Evolutionary conservation across 202 grass and related monocot species (phyloP).

Genomic region (Panicum virgatum): DNA sequence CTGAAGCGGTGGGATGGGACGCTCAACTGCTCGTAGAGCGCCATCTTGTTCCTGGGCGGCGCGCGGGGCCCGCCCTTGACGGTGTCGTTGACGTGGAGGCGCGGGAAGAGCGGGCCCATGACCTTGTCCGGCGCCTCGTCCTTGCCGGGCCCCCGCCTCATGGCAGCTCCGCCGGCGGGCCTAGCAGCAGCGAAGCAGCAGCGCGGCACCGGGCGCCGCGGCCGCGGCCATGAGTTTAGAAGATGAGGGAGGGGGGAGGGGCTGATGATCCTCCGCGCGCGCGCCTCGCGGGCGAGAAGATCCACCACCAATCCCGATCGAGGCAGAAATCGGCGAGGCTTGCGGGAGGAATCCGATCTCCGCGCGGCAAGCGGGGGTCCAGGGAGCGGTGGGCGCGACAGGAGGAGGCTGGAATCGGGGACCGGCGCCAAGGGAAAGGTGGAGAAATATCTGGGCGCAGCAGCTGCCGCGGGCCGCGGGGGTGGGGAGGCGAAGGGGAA

Average conservation of each 20-base stretch:
- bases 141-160: conserved; percentile 26
- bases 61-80: conserved; percentile 64
- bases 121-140: conserved; percentile 57
- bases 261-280: background rate
- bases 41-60: conserved; percentile 89
- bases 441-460: background rate
- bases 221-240: conserved; percentile 4
- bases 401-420: background rate
- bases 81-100: conserved; percentile 84
- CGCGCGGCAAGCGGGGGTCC: background rate
- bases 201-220: background rate
- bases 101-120: conserved; percentile 74
- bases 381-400: background rate
- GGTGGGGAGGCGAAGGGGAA: background rate
- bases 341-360: conserved; percentile 26
- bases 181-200: background rate
- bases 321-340: background rate
- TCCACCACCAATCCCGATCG: conserved; percentile 23
- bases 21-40: conserved; percentile 86
- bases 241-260: background rate
- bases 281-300: conserved; percentile 1
- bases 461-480: background rate
- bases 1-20: conserved; percentile 62
- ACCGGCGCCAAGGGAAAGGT: background rate
- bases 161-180: background rate